Percentiles rank a stretch among this genome's conserved stretches.
phyloP scores from a whole-genome alignment of 2,329 filamentous ascomycete genomes.

The Alternaria ethzedia region DNA sequence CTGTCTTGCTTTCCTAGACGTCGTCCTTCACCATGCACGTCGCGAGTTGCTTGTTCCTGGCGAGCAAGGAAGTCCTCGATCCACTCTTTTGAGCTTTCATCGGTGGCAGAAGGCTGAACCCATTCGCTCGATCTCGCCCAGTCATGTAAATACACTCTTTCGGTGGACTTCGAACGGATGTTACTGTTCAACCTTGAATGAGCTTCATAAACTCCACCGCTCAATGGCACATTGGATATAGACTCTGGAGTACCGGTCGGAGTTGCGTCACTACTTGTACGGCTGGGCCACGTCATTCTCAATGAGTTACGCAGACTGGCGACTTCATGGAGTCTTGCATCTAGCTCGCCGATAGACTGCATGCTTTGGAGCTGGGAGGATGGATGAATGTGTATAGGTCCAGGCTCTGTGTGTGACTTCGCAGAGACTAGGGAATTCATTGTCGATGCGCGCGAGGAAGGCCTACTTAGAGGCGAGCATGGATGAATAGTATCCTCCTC shows the following conservation, averaged over 20 bases:
- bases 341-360: slow-evolving; percentile 10
- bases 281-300: not conserved
- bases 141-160: not conserved
- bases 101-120: slow-evolving; percentile 2
- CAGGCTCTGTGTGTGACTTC: slow-evolving; percentile 5
- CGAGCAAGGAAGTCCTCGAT: slow-evolving; percentile 14
- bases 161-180: not conserved
- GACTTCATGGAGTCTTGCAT: not conserved
- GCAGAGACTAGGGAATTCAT: slow-evolving; percentile 6
- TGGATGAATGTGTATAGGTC: slow-evolving; percentile 9
- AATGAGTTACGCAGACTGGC: not conserved
- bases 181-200: slow-evolving; percentile 2
- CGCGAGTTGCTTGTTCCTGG: slow-evolving; percentile 6
- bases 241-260: slow-evolving; percentile 9
- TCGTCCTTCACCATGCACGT: not conserved
- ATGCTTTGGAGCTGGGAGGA: slow-evolving; percentile 14
- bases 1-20: slow-evolving; percentile 3
- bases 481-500: not conserved
- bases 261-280: not conserved
- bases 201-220: not conserved
- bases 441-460: slow-evolving; percentile 4
- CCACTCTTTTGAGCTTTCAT: slow-evolving; percentile 6
- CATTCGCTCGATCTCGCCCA: slow-evolving; percentile 10
- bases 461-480: not conserved
- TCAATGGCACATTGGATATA: not conserved